These are phyloP conservation scores for Trypanosoma platydactyli DNA, from an alignment of 208 protist species.

Conservation along the genomic window DNA sequence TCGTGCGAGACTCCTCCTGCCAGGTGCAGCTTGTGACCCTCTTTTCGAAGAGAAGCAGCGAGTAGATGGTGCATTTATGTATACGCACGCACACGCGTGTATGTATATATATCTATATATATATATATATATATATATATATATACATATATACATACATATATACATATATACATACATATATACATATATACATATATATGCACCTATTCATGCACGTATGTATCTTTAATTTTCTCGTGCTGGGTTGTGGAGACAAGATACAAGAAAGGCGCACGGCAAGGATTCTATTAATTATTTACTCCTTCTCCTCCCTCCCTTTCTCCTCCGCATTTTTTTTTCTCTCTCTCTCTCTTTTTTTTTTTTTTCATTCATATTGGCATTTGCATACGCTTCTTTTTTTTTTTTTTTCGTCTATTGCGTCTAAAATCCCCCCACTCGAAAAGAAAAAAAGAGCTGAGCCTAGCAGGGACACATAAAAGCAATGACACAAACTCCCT, in stretches of 20 bases:
- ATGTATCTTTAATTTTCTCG: no score
- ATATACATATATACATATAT: constrained; percentile 7
- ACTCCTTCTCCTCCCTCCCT: constrained; percentile 7
- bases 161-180: background rate
- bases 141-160: background rate
- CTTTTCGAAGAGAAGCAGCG: no score
- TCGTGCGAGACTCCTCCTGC: no score
- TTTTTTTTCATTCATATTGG: constrained; percentile 17
- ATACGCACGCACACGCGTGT: constrained; percentile 5
- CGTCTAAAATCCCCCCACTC: background rate
- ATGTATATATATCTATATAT: constrained; percentile 5
- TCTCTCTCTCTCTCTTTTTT: constrained; percentile 21
- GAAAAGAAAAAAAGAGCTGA: background rate
- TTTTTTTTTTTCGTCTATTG: background rate
- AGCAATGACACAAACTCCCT: no score
- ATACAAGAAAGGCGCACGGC: no score
- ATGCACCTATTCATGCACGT: no score
- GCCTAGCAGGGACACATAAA: no score
- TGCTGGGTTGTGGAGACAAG: no score
- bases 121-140: background rate
- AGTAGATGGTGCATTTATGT: no score
- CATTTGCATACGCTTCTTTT: background rate
- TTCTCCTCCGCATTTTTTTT: constrained; percentile 20
- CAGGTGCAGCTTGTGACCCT: no score
- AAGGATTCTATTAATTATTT: no score